Conservation (phyloP, 73 alveolate genomes). For the Uronychia binucleata region DNA sequence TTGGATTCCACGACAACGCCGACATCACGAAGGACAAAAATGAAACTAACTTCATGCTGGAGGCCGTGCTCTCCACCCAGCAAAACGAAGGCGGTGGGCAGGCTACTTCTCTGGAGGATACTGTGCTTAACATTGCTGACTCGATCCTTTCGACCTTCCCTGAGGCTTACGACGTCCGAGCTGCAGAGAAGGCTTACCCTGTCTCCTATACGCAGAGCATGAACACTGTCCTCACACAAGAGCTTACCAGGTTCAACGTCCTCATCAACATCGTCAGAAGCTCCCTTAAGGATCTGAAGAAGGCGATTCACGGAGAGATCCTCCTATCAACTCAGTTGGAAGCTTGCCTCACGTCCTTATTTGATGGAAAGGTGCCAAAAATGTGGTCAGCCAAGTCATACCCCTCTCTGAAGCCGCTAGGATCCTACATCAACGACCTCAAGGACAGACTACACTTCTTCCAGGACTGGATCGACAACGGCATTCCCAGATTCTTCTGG, state of each 20-base stretch:
- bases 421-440: conserved; percentile 92
- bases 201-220: conserved; percentile 97
- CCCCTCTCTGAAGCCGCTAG: conserved; percentile 98
- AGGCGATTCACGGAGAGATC: conserved; percentile 94
- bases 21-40: conserved; percentile 98
- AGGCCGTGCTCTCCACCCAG: conserved; percentile 84
- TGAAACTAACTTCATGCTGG: conserved; percentile 92
- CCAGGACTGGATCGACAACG: conserved; percentile 93
- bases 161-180: conserved; percentile 85
- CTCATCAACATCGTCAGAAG: conserved; percentile 83
- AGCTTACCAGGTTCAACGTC: conserved; percentile 97
- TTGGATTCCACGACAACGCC: conserved; percentile 99
- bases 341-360: conserved; percentile 90
- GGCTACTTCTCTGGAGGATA: conserved; percentile 76
- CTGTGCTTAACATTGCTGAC: conserved; percentile 85
- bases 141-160: conserved; percentile 89
- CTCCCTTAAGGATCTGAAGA: conserved; percentile 90
- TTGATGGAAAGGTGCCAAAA: conserved; percentile 98
- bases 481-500: conserved; percentile 98
- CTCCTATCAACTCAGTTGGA: conserved; percentile 93
- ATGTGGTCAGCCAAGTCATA: conserved; percentile 96
- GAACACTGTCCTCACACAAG: conserved; percentile 99
- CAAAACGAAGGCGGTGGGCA: conserved; percentile 88
- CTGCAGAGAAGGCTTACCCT: conserved; percentile 96
- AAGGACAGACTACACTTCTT: conserved; percentile 91